phyloP scores from a whole-genome alignment of 2,329 filamentous ascomycete genomes.

The Cladosporium oxysporum region DNA sequence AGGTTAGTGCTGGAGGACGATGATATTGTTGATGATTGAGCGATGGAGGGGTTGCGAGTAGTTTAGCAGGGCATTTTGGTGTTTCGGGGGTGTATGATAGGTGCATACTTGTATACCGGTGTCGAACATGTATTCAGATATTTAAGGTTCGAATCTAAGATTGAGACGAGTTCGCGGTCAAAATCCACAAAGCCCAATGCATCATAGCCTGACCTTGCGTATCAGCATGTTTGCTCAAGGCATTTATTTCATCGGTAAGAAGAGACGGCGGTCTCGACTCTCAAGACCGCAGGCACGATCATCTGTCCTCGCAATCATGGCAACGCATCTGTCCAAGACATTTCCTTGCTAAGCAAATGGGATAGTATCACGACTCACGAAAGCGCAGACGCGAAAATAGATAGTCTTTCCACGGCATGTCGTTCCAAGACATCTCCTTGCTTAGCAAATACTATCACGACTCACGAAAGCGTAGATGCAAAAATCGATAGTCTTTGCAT shows the following conservation, averaged over 20 bases:
- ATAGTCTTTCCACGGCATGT: not conserved
- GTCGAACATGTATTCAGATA: not conserved
- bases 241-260: not conserved
- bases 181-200: not conserved
- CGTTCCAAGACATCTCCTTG: not conserved
- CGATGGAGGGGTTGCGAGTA: not conserved
- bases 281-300: not conserved
- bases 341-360: not conserved
- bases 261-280: not conserved
- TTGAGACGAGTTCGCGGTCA: not conserved
- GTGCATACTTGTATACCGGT: not conserved
- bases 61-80: not conserved
- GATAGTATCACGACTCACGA: not conserved
- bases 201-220: not conserved
- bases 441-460: not conserved
- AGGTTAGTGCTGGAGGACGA: constrained; percentile 49
- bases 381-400: not conserved
- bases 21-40: constrained; percentile 48
- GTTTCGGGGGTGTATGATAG: not conserved
- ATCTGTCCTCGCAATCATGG: no score
- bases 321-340: not conserved
- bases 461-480: not conserved
- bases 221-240: not conserved
- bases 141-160: not conserved
- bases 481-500: not conserved